These are phyloP conservation scores for rapeseed (Brassica napus) DNA, from an alignment of 345 rosid genomes.

Conservation along the genomic window DNA sequence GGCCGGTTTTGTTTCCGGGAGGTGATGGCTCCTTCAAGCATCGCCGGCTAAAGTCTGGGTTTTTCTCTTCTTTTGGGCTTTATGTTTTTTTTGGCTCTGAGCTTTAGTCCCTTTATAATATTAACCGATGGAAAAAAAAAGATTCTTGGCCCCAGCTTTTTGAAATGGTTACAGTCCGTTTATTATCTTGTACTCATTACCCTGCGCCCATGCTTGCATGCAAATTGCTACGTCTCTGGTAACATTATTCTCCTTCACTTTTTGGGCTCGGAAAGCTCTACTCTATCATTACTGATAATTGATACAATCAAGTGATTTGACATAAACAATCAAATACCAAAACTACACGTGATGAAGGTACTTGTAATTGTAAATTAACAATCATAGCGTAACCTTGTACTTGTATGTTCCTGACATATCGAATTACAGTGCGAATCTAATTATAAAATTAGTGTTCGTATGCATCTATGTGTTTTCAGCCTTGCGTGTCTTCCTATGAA, in stretches of 20 bases:
- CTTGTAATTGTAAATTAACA: neutral
- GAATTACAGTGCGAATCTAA: neutral
- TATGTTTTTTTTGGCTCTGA: no score
- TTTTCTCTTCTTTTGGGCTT: no score
- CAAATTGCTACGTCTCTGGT: neutral
- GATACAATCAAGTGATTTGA: neutral
- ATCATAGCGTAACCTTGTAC: conserved; percentile 1
- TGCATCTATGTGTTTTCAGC: neutral
- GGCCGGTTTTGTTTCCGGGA: no score
- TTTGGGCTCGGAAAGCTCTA: conserved; percentile 14
- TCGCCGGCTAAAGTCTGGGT: no score
- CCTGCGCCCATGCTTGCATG: conserved; percentile 2
- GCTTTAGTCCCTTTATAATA: no score
- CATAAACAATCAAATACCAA: neutral
- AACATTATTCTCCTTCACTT: neutral
- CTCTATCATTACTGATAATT: neutral
- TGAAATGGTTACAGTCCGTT: neutral
- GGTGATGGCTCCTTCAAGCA: no score
- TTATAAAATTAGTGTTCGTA: neutral
- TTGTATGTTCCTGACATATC: neutral
- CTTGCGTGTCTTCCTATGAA: conserved; percentile 27
- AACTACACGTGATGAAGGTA: conserved; percentile 7
- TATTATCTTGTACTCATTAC: neutral
- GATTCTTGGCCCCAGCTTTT: neutral
- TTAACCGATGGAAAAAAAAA: neutral